Evolutionary conservation across 345 rosid species (phyloP), one percentile per base, ranked within the genome.

Genomic region (Gossypium stocksii): DNA sequence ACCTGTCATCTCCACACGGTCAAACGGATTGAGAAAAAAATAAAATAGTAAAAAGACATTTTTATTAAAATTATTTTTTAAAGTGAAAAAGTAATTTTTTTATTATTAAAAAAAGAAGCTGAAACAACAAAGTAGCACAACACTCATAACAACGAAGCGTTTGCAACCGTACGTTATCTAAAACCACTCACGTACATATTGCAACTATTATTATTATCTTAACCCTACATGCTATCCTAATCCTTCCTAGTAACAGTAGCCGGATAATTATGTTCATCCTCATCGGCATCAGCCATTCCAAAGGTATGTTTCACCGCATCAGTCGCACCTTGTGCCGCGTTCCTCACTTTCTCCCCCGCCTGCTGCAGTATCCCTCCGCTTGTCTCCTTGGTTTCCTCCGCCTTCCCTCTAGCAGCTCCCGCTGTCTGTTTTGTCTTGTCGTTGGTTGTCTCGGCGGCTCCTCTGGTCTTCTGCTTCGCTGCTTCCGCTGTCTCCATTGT

Each of bases 331-430:
- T 83, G 84, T 1, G 97, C 90, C 83, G 80, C 78, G 69, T 81
- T 80, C 85, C 71, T 92, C 77, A 89, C 81, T 15, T 85, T 85
- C 74, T 87, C 95, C 53, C 91, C 87, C 0, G 96, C 84, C 82
- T 81, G 74, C 70, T 82, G 71, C 7, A 90, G 60, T 19, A 87
- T 74, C 34, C 92, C 91, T 20, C 77, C 78, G 0, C 85, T 84
- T 78, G 82, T 83, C 77, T 86, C 93, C 69, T 83, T 84, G 9
- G 82, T 84, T 0, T 74, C 86, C n/a, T 72, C 64, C 13, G 77
- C 72, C 45, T 71, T 77, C 9, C 83, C 86, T 70, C 73, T 63
- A 7, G 90, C 82, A 1, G 79, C 70, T 74, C 85, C 29, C 78
- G 68, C 20, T 0, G 29, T 65, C 6, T 43, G 27, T 19, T 20